Conservation (phyloP, 345 rosid species). For the Geranium brycei region DNA sequence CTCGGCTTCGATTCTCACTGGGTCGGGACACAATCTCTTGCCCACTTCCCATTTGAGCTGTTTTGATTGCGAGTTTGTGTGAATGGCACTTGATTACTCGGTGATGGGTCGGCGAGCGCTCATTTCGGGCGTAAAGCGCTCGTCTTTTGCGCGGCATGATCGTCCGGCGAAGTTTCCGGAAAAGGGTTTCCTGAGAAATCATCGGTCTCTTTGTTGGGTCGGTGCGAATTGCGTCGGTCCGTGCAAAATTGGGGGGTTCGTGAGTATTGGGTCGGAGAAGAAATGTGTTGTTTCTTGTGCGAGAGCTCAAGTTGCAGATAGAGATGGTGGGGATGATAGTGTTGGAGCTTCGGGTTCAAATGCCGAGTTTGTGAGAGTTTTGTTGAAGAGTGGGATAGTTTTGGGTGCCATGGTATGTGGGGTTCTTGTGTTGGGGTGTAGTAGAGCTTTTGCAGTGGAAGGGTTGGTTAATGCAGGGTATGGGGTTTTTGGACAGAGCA, state of each 20-base stretch:
- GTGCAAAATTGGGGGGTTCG: not conserved
- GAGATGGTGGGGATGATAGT: not conserved
- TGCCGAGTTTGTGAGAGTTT: slow-evolving; percentile 25
- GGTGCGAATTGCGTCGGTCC: not conserved
- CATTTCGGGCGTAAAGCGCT: not conserved
- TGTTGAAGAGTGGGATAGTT: slow-evolving; percentile 39
- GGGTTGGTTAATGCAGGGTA: slow-evolving; percentile 55
- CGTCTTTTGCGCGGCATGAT: not conserved
- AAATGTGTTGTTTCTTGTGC: not conserved
- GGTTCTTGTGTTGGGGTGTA: slow-evolving; percentile 39
- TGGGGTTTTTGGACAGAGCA: slow-evolving; percentile 55
- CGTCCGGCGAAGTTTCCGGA: not conserved
- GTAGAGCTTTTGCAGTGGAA: slow-evolving; percentile 53
- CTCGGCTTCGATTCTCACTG: not conserved
- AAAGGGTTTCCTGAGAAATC: not conserved
- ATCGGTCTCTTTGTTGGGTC: too few relatives aligned
- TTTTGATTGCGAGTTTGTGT: not conserved
- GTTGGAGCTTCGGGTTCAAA: slow-evolving; percentile 1
- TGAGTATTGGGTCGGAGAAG: not conserved
- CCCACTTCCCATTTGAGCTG: too few relatives aligned
- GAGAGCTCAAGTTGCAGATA: not conserved
- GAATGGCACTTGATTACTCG: not conserved
- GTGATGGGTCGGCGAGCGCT: not conserved
- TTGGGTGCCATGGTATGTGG: slow-evolving; percentile 62
- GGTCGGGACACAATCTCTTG: too few relatives aligned